A percentile compares a stretch with the other conserved stretches of the same genome.
Conservation (phyloP, 345 rosid species). For the Linum usitatissimum region DNA sequence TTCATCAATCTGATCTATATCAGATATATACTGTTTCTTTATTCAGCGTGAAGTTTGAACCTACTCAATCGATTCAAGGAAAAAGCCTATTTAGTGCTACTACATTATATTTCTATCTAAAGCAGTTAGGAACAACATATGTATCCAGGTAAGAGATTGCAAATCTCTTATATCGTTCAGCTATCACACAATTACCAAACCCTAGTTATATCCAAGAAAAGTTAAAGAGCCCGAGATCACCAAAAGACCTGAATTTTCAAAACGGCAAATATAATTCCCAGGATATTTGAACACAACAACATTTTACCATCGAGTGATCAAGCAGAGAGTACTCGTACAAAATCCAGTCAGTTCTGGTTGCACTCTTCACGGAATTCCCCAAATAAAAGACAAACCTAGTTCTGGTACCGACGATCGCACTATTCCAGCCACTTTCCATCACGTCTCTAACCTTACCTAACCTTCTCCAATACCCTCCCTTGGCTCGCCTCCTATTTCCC, state of each 20-base stretch:
- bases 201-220: too few species aligned
- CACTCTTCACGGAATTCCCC: slow-evolving; percentile 21
- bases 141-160: background rate
- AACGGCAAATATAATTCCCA: background rate
- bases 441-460: slow-evolving; percentile 27
- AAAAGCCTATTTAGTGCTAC: background rate
- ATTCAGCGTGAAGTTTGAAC: background rate
- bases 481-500: slow-evolving; percentile 19
- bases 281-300: background rate
- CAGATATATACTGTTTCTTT: too few species aligned
- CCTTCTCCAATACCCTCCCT: slow-evolving; percentile 37
- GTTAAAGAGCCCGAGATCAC: too few species aligned
- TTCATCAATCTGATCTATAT: too few species aligned
- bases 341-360: slow-evolving; percentile 34
- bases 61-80: background rate
- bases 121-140: background rate
- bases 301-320: slow-evolving; percentile 29
- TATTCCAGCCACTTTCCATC: slow-evolving; percentile 18
- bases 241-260: background rate
- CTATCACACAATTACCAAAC: too few species aligned
- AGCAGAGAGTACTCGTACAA: slow-evolving; percentile 39
- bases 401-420: slow-evolving; percentile 24
- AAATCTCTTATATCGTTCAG: too few species aligned
- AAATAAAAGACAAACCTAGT: slow-evolving; percentile 28
- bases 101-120: background rate